Evolutionary conservation across 2,329 filamentous ascomycete species (phyloP), one percentile per base, ranked within the genome.

Genomic region (Metarhizium anisopliae): DNA sequence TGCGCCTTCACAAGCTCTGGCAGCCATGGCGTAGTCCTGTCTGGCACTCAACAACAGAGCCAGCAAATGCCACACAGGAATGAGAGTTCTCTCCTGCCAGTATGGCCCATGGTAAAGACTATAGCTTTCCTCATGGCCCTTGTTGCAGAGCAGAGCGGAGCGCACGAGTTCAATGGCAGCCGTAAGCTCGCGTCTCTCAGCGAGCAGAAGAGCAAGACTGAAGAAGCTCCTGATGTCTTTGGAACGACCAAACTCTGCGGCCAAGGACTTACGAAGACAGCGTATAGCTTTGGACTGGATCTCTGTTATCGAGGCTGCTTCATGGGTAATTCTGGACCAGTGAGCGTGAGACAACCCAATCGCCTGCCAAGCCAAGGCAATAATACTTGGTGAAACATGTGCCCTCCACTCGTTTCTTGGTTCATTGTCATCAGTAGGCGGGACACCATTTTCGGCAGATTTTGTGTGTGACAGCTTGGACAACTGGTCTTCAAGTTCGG

Each of bases 41-140:
- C 89, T 85, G 1, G 91, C 90, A 61, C 90, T 96, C 35, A 97
- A 74, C 25, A 97, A 77, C 29, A 99, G 77, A 0, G 90, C 86
- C 50, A 99, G 78, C 16, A 99, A 78, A 74, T 99, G 94, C 92
- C 94, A 96, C 29, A 96, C 72, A 2, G 92, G 86, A 29, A 97
- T 84, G 38, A 86, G 71, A 6, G 81, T 78, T 50, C 83, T 77
- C 66, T 90, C 85, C 55, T 83, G 78, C 79, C 79, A 83, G 60
- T 78, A 81, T 2, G 75, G 74, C 0, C 78, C 77, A 52, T 75
- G 71, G 45, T 72, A 68, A 4, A 75, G 64, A 47, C 72, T 70
- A 49, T 77, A 74, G 45, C 75, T 72, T 18, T 71, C 72, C 32
- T 72, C 73, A 2, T 74, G 64, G 5, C 74, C 72, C 58, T 79